Conservation (phyloP, 1,284 basidiomycete genomes). For the Microbotryum scabiosae region DNA sequence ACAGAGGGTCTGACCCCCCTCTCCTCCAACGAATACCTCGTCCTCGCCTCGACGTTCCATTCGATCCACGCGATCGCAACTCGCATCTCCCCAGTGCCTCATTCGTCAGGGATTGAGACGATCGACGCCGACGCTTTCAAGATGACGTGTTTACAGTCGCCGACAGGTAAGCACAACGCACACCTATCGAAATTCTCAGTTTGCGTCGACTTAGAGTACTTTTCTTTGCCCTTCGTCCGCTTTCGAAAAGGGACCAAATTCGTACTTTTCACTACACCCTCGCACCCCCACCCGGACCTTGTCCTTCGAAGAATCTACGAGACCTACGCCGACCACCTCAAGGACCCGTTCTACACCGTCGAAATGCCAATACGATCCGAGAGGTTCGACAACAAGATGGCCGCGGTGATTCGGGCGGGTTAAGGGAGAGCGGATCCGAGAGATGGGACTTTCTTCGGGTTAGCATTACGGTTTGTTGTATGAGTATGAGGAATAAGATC, state of each 20-base stretch:
- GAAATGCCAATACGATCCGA: conserved; percentile 94
- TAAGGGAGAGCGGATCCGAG: background rate
- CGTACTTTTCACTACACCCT: conserved; percentile 73
- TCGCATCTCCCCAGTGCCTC: conserved; percentile 71
- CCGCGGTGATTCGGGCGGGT: conserved; percentile 36
- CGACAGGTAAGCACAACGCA: too few species aligned
- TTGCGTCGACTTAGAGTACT: background rate
- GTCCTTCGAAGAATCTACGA: conserved; percentile 37
- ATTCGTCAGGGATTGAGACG: conserved; percentile 76
- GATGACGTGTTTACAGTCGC: conserved; percentile 76
- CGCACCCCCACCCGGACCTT: conserved; percentile 51
- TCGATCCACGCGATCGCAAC: conserved; percentile 97
- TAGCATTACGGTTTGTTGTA: too few species aligned
- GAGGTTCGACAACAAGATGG: conserved; percentile 65
- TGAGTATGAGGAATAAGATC: too few species aligned
- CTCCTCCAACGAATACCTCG: conserved; percentile 93
- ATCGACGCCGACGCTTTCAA: conserved; percentile 93
- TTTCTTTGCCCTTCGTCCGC: too few species aligned
- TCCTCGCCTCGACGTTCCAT: conserved; percentile 92
- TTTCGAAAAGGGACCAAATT: conserved; percentile 82
- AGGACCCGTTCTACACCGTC: conserved; percentile 96
- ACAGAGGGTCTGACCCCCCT: conserved; percentile 75
- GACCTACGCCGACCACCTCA: conserved; percentile 58
- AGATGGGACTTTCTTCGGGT: too few species aligned
- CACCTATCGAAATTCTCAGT: too few species aligned